Evolutionary conservation across 345 rosid genomes (phyloP), one percentile per base, ranked within the genome.

Genomic region (Dovyalis caffra): DNA sequence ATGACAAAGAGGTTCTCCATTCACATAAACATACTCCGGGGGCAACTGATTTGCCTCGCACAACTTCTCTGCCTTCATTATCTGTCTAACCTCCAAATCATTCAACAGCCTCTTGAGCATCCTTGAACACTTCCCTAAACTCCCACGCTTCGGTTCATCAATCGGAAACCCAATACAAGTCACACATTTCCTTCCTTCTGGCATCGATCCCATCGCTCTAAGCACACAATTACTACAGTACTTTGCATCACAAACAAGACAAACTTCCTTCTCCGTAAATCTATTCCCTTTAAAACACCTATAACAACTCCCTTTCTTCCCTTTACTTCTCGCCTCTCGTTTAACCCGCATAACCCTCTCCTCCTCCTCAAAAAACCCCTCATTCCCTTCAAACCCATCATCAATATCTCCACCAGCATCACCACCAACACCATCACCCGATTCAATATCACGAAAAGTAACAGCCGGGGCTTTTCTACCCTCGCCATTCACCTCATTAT

Each of bases 151-250:
- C 0, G 88, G 83, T 79, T 96, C 99, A 31, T 91, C 95, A 53
- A 96, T 91, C 0, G 98, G 89, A 78, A 70, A 89, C 10, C 97
- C 93, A 12, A 96, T 96, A 76, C 99, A 96, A 64, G 90, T 82
- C 69, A 96, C 97, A 49, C 99, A 96, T 76, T 96, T 96, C 87
- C 99, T 89, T 71, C 99, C 99, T 89, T 96, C 98, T 1, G 99
- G 99, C 99, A 96, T 96, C 4, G 99, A 96, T 21, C 99, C 99
- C 99, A 96, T 93, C n/a, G 99, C 97, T 74, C 98, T 83, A 81
- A 96, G 99, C 40, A 96, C 97, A 49, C 98, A 96, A 75, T 77
- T 91, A 65, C 91, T 83, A 70, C 99, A 96, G 77, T 90, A 96
- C 74, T 96, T 93, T 2, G 98, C 92, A 84, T 93, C 97, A 70